phyloP scores from a whole-genome alignment of 2,329 filamentous ascomycete species.

The Xylaria sp. region DNA sequence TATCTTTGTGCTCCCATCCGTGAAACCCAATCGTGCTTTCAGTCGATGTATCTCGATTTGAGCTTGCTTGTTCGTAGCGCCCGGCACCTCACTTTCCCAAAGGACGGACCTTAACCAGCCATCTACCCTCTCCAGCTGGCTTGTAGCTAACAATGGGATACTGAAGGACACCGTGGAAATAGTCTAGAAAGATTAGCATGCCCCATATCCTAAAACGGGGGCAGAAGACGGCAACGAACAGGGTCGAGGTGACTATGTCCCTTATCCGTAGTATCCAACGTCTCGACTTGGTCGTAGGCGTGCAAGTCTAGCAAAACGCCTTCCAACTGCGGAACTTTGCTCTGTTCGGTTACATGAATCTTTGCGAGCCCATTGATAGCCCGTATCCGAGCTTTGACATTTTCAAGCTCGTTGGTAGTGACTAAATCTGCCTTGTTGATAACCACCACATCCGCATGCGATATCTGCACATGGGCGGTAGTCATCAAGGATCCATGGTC shows the following conservation, averaged over 20 bases:
- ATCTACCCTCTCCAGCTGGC: constrained; percentile 74
- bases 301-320: constrained; percentile 89
- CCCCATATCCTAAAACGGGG: not conserved
- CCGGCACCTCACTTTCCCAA: constrained; percentile 78
- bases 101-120: constrained; percentile 83
- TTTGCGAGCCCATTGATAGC: constrained; percentile 92
- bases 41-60: constrained; percentile 85
- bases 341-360: constrained; percentile 82
- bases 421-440: constrained; percentile 95
- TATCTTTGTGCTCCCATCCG: constrained; percentile 74
- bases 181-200: constrained; percentile 60
- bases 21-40: constrained; percentile 80
- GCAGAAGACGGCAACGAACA: constrained; percentile 57
- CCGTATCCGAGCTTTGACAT: constrained; percentile 74
- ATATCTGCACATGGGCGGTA: constrained; percentile 95
- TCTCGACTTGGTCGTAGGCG: constrained; percentile 86
- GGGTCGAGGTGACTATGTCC: constrained; percentile 93
- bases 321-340: constrained; percentile 82
- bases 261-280: constrained; percentile 75
- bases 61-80: constrained; percentile 48
- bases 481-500: constrained; percentile 77
- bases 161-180: constrained; percentile 84
- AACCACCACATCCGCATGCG: constrained; percentile 93
- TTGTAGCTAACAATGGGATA: constrained; percentile 66
- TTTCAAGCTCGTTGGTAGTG: constrained; percentile 71